Base-by-base conservation (phyloP, 2,329 filamentous ascomycete species). In the Dendryphion nanum region DNA sequence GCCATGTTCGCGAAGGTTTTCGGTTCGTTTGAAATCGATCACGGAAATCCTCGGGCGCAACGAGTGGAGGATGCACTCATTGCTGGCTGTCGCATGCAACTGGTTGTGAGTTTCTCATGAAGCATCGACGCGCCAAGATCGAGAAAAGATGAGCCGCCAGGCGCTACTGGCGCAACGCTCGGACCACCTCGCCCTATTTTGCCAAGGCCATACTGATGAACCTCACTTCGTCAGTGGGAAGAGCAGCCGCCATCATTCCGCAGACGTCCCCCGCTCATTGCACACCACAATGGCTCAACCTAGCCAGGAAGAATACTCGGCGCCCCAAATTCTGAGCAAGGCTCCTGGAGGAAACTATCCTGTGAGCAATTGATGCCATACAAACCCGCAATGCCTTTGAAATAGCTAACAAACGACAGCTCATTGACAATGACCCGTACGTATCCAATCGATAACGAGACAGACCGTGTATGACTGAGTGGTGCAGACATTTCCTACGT, bases 371-470 rank as follows among this genome's bases (percentile, higher is more conserved):
- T 40, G 51, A 39, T 30, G 40, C 41, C 38, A 55, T 53, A 49
- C 41, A 47, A 40, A 30, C 53, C 37, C 51, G 48, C 52, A 58
- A 54, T 54, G 36, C 44, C 37, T 32, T 15, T 30, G n/a, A 37
- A 30, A 38, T 37, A 23, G 51, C 62, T 65, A 59, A 64, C 49
- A 26, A 28, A 18, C 36, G 36, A 34, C 72, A 98, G 93, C 86
- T 97, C 74, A 97, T 98, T 71, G 93, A 98, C 76, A 94, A 88
- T 75, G 93, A 98, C 72, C 93, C 93, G 90, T 96, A 90, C 34
- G 38, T 30, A 7, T 34, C 29, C 46, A 17, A 2, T 30, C 29
- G 10, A 30, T 15, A n/a, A 10, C 10, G 12, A 30, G 8, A 30
- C 37, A 32, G 30, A 41, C 12, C 40, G 19, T n/a, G n/a, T n/a